Evolutionary conservation across 768 basidiomycete genomes (phyloP).

Genomic region (Leccinum variicolor): DNA sequence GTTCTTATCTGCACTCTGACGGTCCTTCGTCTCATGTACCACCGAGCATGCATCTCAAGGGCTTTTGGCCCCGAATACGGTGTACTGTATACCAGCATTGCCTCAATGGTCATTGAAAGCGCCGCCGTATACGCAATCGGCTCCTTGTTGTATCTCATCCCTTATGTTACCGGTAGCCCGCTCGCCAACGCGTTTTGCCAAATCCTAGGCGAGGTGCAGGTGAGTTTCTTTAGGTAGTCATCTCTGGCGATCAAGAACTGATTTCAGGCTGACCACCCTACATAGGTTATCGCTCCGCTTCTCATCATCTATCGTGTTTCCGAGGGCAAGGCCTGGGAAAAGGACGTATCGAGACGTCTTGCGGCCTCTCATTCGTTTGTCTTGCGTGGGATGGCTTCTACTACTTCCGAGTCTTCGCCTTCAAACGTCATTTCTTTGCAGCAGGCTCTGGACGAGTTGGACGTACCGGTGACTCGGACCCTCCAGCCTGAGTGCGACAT

Average conservation of each 20-base stretch:
- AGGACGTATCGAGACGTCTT: slow-evolving; percentile 12
- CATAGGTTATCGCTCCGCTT: slow-evolving; percentile 42
- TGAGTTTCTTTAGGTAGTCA: not conserved
- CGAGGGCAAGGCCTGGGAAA: slow-evolving; percentile 43
- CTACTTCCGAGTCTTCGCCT: not conserved
- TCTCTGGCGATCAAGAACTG: not conserved
- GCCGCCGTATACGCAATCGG: slow-evolving; percentile 31
- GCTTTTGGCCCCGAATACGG: slow-evolving; percentile 27
- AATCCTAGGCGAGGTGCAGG: slow-evolving; percentile 30
- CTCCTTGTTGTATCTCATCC: slow-evolving; percentile 32
- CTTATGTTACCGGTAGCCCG: slow-evolving; percentile 20
- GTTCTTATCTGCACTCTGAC: slow-evolving; percentile 30
- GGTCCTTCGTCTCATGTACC: slow-evolving; percentile 30
- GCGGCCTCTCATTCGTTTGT: not conserved
- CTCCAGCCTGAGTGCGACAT: not conserved
- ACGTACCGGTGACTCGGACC: slow-evolving; percentile 14
- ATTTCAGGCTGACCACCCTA: not conserved
- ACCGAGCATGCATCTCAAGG: slow-evolving; percentile 21
- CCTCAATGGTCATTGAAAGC: slow-evolving; percentile 33
- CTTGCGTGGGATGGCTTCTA: slow-evolving; percentile 8
- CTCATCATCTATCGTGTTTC: slow-evolving; percentile 47
- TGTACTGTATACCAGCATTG: slow-evolving; percentile 28
- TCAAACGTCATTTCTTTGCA: not conserved
- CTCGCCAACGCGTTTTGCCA: slow-evolving; percentile 28
- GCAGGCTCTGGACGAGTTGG: not conserved